These are phyloP conservation scores for Phlebiopsis gigantea DNA, from an alignment of 768 basidiomycete genomes.

Conservation along the genomic window DNA sequence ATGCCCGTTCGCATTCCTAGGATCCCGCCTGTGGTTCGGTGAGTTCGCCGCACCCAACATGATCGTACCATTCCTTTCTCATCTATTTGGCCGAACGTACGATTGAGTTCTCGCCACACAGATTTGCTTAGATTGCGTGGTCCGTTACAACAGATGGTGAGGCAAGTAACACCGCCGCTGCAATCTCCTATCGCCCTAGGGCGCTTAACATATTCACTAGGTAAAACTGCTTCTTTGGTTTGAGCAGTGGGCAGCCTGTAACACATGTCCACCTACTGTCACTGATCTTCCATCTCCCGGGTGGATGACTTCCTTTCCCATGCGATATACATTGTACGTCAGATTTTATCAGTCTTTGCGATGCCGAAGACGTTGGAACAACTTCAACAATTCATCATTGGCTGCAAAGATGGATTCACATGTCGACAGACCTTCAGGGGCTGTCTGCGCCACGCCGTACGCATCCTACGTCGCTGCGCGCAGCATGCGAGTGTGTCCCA, in stretches of 20 bases:
- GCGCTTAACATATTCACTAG: not conserved
- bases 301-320: too few species aligned
- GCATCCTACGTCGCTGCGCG: too few species aligned
- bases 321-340: too few species aligned
- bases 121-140: not conserved
- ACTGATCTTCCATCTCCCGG: too few species aligned
- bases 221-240: not conserved
- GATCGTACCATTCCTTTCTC: not conserved
- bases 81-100: not conserved
- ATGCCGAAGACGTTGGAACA: too few species aligned
- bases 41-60: too few species aligned
- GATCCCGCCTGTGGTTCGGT: not conserved
- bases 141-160: not conserved
- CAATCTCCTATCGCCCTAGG: not conserved
- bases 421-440: too few species aligned
- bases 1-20: not conserved
- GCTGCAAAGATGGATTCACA: too few species aligned
- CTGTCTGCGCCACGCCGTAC: too few species aligned
- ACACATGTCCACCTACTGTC: not conserved
- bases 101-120: not conserved
- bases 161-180: not conserved
- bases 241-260: not conserved
- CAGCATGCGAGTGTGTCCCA: too few species aligned
- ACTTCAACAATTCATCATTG: too few species aligned
- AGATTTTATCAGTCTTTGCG: too few species aligned